Evolutionary conservation across 176 grass and related monocot genomes (phyloP).

Genomic region (Dendrocalamus sinicus): DNA sequence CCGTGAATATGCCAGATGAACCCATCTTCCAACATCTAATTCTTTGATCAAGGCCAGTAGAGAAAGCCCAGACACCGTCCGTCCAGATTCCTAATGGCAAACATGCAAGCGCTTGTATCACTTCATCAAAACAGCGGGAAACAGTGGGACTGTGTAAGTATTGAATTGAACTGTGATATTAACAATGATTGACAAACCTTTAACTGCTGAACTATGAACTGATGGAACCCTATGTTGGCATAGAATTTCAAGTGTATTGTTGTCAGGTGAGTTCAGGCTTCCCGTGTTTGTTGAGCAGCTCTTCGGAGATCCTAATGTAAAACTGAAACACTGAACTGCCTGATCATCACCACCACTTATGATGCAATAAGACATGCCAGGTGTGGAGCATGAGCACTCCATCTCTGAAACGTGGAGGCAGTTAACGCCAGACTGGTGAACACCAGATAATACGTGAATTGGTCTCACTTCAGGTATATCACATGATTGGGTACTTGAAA

Average conservation of each 20-base stretch:
- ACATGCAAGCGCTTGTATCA: background rate
- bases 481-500: constrained; percentile 38
- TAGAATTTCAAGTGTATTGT: constrained; percentile 46
- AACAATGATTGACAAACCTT: constrained; percentile 62
- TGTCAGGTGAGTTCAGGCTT: background rate
- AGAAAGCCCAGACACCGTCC: constrained; percentile 82
- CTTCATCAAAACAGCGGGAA: background rate
- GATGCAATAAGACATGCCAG: constrained; percentile 52
- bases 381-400: constrained; percentile 17
- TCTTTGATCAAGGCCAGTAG: constrained; percentile 90
- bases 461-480: constrained; percentile 63
- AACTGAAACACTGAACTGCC: constrained; percentile 61
- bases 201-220: constrained; percentile 87
- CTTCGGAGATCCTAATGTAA: constrained; percentile 51
- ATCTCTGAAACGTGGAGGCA: constrained; percentile 65
- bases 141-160: background rate
- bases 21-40: constrained; percentile 76
- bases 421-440: constrained; percentile 94
- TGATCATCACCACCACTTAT: constrained; percentile 94
- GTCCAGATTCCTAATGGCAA: constrained; percentile 74
- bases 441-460: constrained; percentile 47
- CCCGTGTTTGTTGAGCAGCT: background rate
- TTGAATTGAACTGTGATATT: background rate
- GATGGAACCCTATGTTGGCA: constrained; percentile 55
- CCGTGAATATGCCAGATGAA: constrained; percentile 38